These are phyloP conservation scores for Ophiognomonia clavigignenti-juglandacearum DNA, from an alignment of 2,329 filamentous ascomycete genomes.

Conservation along the genomic window DNA sequence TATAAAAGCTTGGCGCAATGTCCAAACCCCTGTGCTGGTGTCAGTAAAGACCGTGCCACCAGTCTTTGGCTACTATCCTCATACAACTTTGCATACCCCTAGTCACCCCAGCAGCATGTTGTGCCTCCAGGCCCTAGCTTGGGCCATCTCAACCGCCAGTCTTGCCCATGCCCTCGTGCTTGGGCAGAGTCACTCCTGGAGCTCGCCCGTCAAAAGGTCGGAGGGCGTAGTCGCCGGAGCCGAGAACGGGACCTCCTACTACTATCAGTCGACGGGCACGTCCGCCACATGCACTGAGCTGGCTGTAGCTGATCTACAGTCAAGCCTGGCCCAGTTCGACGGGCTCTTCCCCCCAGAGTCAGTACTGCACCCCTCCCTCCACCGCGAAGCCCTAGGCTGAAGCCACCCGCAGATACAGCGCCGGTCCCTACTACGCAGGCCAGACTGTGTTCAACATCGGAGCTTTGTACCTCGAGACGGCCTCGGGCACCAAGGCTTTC, in stretches of 20 bases:
- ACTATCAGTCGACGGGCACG: neutral
- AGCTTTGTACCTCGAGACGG: neutral
- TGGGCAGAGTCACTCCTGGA: neutral
- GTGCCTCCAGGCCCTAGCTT: neutral
- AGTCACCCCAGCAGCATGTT: neutral
- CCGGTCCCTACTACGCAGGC: neutral
- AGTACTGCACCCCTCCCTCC: neutral
- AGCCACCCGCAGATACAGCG: neutral
- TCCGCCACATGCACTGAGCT: conserved; percentile 3
- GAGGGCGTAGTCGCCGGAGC: conserved; percentile 1
- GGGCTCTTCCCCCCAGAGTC: neutral
- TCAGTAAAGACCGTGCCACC: too few relatives aligned
- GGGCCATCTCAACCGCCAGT: neutral
- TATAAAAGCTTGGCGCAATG: neutral
- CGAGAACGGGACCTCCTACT: conserved; percentile 4
- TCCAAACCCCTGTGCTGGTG: too few relatives aligned
- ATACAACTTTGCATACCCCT: neutral
- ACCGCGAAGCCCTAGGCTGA: neutral
- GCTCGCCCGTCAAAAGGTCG: conserved; percentile 1
- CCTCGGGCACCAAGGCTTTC: neutral
- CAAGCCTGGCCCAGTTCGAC: conserved; percentile 5
- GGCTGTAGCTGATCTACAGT: neutral
- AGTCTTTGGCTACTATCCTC: too few relatives aligned
- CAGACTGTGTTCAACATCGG: neutral
- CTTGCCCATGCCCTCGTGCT: neutral